These are phyloP conservation scores for Hemisphaericaspora xylofermentans DNA, from an alignment of 1,139 yeast genomes.

Conservation along the genomic window DNA sequence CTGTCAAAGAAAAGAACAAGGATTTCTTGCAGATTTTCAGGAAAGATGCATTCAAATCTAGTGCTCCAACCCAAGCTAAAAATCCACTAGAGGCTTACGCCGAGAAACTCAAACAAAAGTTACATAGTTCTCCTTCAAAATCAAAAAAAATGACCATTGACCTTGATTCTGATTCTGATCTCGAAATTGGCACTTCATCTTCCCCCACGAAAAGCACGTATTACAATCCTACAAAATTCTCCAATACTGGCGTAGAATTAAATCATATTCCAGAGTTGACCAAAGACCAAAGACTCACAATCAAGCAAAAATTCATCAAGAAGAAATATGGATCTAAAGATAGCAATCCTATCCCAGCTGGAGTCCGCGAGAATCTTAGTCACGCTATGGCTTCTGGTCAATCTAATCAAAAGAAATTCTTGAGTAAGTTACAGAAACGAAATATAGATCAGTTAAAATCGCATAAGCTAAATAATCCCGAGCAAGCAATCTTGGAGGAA, in stretches of 20 bases:
- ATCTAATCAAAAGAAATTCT: slow-evolving; percentile 14
- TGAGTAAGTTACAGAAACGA: slow-evolving; percentile 31
- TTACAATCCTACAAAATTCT: slow-evolving; percentile 10
- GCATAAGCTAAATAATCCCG: slow-evolving; percentile 27
- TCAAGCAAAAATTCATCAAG: slow-evolving; percentile 37
- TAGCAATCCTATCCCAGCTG: background rate
- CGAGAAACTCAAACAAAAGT: slow-evolving; percentile 27
- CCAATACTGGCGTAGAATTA: slow-evolving; percentile 15
- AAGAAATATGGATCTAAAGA: slow-evolving; percentile 12
- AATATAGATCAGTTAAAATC: slow-evolving; percentile 37
- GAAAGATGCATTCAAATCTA: slow-evolving; percentile 10
- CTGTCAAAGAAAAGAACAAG: slow-evolving; percentile 22
- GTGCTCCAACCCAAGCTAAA: slow-evolving; percentile 10
- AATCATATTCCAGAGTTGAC: slow-evolving; percentile 32
- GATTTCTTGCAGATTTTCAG: slow-evolving; percentile 20
- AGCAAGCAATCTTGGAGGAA: slow-evolving; percentile 31
- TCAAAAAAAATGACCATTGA: slow-evolving; percentile 15
- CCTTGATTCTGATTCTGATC: slow-evolving; percentile 24
- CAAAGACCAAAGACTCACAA: slow-evolving; percentile 34
- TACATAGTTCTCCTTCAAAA: slow-evolving; percentile 26
- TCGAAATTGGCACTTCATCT: slow-evolving; percentile 11
- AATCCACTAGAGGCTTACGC: slow-evolving; percentile 42
- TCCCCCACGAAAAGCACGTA: slow-evolving; percentile 11
- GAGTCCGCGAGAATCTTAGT: background rate
- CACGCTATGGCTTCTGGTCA: background rate